phyloP scores from a whole-genome alignment of 2,329 filamentous ascomycete species.

The Cadophora sp. region DNA sequence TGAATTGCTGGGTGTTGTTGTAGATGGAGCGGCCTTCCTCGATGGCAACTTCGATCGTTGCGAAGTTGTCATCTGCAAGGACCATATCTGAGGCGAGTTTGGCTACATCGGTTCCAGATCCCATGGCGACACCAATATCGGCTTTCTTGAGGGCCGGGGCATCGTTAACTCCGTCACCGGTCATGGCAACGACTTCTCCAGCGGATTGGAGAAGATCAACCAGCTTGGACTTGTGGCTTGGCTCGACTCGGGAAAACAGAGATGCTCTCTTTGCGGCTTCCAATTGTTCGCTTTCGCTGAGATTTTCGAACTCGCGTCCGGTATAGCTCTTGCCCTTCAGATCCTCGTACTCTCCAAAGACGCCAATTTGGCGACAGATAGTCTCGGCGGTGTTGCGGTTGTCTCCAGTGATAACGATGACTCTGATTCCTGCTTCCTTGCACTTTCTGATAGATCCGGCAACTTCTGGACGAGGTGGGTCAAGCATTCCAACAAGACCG shows the following conservation, averaged over 20 bases:
- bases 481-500: slow-evolving; percentile 94
- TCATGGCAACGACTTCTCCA: slow-evolving; percentile 98
- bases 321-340: slow-evolving; percentile 93
- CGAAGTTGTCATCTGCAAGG: slow-evolving; percentile 97
- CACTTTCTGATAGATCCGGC: slow-evolving; percentile 86
- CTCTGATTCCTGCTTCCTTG: slow-evolving; percentile 90
- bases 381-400: slow-evolving; percentile 98
- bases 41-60: slow-evolving; percentile 93
- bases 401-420: slow-evolving; percentile 98
- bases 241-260: slow-evolving; percentile 95
- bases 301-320: slow-evolving; percentile 89
- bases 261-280: slow-evolving; percentile 85
- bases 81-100: slow-evolving; percentile 99
- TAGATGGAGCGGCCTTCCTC: slow-evolving; percentile 98
- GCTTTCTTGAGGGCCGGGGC: slow-evolving; percentile 97
- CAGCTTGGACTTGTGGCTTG: slow-evolving; percentile 94
- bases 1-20: slow-evolving; percentile 99
- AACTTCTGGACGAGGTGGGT: slow-evolving; percentile 94
- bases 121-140: slow-evolving; percentile 99
- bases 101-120: slow-evolving; percentile 94
- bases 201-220: slow-evolving; percentile 94
- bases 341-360: slow-evolving; percentile 84
- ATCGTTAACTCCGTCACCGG: slow-evolving; percentile 97
- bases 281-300: slow-evolving; percentile 80
- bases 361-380: slow-evolving; percentile 95